Base-by-base conservation (phyloP, 345 rosid species). In the Streptanthus diversifolius region DNA sequence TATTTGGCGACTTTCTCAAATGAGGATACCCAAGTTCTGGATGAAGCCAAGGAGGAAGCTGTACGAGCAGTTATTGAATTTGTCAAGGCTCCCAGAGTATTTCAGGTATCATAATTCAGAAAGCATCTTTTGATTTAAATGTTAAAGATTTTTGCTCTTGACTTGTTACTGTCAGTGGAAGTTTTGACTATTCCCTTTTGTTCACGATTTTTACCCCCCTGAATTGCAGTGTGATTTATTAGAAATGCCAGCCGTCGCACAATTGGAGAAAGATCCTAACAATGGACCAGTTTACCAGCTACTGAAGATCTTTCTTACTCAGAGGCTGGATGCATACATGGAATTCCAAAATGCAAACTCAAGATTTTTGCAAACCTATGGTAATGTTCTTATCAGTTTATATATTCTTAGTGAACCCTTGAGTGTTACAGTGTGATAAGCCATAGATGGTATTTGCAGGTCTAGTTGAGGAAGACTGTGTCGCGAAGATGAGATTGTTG, bases 1-100 rank as follows among this genome's bases (percentile, higher is more conserved):
- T 89, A 95, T 61, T 82, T 95, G 75, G 92, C 85, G 60, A 92
- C 98, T 72, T 90, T 92, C 81, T 80, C 96, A 40, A 81, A 74
- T 51, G 97, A 87, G 72, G 98, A 95, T 74, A 74, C 83, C 45
- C 67, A 68, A 36, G 72, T 62, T 19, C 76, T 91, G 78, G 80
- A 68, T 77, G 97, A 88, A 81, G 92, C 96, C 64, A 92, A 95
- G 83, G 96, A 92, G 83, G 97, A 86, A 71, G 97, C 96, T 66
- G 92, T 81, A 39, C 87, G 68, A 44, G 75, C 97, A 37, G 72
- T 90, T 68, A 79, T 90, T 13, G 97, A 87, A 54, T 95, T 92
- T 85, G 88, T 95, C 66, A 90, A 85, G 82, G 91, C 95, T 40
- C 89, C 99, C 15, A 88, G 78, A 71, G 81, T 85, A 48, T 86